Conservation (phyloP, 2,329 filamentous ascomycete species). For the Cladophialophora exuberans region DNA sequence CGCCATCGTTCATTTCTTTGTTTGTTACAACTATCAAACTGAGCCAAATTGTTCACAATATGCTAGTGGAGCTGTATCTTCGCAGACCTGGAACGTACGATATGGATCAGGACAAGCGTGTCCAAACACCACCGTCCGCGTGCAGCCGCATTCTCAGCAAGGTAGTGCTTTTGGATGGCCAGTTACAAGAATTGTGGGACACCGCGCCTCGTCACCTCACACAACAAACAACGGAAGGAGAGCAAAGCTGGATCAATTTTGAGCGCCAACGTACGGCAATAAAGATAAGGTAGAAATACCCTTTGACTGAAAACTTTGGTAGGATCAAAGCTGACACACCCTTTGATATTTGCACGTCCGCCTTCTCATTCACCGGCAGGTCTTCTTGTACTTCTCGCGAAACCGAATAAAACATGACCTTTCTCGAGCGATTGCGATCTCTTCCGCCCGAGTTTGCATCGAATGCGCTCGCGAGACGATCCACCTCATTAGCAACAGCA, state of each 20-base stretch:
- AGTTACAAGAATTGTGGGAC: background rate
- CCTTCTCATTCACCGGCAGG: background rate
- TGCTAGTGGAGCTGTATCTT: background rate
- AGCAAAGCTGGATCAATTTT: background rate
- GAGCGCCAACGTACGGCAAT: background rate
- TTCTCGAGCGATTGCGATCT: background rate
- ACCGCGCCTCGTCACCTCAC: background rate
- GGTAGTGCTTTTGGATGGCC: background rate
- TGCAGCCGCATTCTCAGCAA: background rate
- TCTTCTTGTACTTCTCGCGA: background rate
- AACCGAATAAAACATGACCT: background rate
- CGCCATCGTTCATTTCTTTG: background rate
- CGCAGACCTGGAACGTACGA: background rate
- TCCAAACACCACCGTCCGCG: background rate
- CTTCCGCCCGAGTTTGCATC: background rate
- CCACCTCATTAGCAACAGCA: background rate
- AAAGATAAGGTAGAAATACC: slow-evolving; percentile 1
- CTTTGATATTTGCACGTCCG: background rate
- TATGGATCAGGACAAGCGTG: background rate
- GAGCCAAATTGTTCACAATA: background rate
- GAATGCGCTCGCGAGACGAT: background rate
- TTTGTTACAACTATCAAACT: slow-evolving; percentile 2
- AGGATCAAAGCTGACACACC: background rate
- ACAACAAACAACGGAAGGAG: background rate
- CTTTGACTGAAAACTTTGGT: background rate